Percentiles rank a stretch among this genome's conserved stretches.
Conservation (phyloP, 192 early-diverging fungal genomes). For the Allomyces javanicus region DNA sequence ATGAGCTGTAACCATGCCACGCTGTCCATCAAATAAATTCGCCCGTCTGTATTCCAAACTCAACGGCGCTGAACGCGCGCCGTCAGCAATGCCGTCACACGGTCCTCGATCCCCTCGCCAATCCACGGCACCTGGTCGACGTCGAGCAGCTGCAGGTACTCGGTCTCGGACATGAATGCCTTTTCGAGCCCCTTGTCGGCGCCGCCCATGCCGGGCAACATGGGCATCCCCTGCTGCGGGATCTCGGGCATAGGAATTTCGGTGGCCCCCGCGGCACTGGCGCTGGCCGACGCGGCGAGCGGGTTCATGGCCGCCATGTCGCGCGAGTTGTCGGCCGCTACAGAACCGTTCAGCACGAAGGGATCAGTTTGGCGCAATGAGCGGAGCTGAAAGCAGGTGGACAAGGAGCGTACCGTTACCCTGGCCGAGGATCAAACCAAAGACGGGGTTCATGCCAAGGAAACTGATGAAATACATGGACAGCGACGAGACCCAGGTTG, state of each 20-base stretch:
- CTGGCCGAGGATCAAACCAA: slow-evolving; percentile 76
- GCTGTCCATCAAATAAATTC: no score
- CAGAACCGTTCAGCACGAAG: not conserved
- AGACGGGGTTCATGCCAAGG: slow-evolving; percentile 83
- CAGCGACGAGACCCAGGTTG: slow-evolving; percentile 87
- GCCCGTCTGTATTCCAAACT: no score
- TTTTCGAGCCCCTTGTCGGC: not conserved
- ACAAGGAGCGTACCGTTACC: slow-evolving; percentile 42
- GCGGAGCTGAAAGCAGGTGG: not conserved
- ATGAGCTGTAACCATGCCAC: no score
- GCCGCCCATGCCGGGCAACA: not conserved
- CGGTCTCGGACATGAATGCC: not conserved
- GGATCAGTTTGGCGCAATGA: not conserved
- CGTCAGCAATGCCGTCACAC: not conserved
- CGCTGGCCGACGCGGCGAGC: not conserved
- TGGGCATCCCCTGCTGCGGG: not conserved
- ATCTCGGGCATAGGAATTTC: not conserved
- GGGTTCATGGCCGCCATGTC: not conserved
- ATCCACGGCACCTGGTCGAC: not conserved
- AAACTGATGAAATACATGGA: slow-evolving; percentile 98
- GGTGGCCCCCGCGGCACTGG: not conserved
- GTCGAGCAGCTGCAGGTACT: not conserved
- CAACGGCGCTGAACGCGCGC: no score
- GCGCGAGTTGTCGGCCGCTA: not conserved
- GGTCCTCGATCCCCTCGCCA: not conserved